Base-by-base conservation (phyloP, 257 asterid species). In the Nemophila menziesii region DNA sequence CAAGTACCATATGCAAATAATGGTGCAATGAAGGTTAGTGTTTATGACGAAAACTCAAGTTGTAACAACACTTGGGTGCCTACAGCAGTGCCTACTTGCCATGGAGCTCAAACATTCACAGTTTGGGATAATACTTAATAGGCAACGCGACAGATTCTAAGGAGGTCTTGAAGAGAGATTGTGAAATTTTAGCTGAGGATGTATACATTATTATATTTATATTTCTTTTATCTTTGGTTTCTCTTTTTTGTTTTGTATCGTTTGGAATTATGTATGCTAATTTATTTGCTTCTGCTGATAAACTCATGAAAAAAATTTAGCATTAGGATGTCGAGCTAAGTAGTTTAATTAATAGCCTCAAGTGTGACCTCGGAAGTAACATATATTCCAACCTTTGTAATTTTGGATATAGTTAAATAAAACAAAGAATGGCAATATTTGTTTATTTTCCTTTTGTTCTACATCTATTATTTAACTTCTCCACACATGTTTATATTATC, bases 321-420 rank as follows among this genome's bases (percentile, higher is more conserved):
- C 36, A 29, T 13, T 71, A 68, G 57, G 49, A 39, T 26, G 33
- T 50, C n/a, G 49, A 54, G 65, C 50, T 49, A 67, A 66, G n/a
- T n/a, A n/a, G n/a, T 83, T 83, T 83, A 73, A 58, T 70, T 61
- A 56, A 60, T 79, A 77, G 92, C 72, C 68, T 36, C 14, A 20
- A 29, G 59, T 22, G 42, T 22, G 42, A 63, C 72, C 73, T 70
- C 67, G 71, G 73, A 63, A 56, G 60, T 58, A 47, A 29, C 10
- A 20, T 20, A 39, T 65, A n/a, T n/a, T n/a, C 19, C 82, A 65
- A 58, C 61, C 82, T 72, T 69, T 69, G 77, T 70, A 79, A 49
- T 63, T 70, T 70, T 64, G 68, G 37, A 42, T 19, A 42, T 38
- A 37, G 47, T 48, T 11, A 16, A 50, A 18, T 37, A 22, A 49